Percentiles rank a stretch among this genome's conserved stretches.
Evolutionary conservation across 176 grass and related monocot genomes (phyloP).

Genomic region (Olyra latifolia): DNA sequence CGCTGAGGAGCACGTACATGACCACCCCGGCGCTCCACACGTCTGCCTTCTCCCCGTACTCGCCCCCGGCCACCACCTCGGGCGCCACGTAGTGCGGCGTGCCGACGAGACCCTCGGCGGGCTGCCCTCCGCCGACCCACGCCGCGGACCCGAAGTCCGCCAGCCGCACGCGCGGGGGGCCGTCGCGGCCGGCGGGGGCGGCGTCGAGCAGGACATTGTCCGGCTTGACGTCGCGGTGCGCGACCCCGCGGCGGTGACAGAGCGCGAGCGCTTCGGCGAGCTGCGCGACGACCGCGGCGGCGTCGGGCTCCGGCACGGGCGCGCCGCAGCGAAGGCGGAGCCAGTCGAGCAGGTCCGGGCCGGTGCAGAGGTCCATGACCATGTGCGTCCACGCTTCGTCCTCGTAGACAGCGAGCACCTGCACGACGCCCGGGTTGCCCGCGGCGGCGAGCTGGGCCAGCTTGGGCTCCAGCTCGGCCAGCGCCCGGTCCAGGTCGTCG

Average conservation of each 20-base stretch:
- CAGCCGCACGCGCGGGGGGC: conserved; percentile 35
- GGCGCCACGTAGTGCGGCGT: conserved; percentile 92
- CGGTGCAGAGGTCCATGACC: conserved; percentile 80
- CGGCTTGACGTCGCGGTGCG: conserved; percentile 90
- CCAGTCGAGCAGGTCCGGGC: conserved; percentile 70
- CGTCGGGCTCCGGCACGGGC: conserved; percentile 60
- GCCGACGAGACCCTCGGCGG: conserved; percentile 62
- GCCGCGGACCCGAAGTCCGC: conserved; percentile 85
- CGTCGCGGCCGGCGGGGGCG: not conserved
- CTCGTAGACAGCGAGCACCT: conserved; percentile 61
- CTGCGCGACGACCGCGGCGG: conserved; percentile 45
- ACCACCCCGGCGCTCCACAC: conserved; percentile 89
- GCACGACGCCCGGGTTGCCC: conserved; percentile 63
- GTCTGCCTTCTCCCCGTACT: conserved; percentile 86
- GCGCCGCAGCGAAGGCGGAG: conserved; percentile 45
- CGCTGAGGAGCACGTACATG: conserved; percentile 70
- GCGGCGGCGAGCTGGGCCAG: conserved; percentile 46
- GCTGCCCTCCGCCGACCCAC: conserved; percentile 37
- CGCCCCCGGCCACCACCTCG: conserved; percentile 64
- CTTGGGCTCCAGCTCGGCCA: conserved; percentile 68
- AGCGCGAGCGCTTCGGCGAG: conserved; percentile 60
- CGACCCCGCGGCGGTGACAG: conserved; percentile 70
- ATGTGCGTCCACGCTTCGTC: conserved; percentile 60
- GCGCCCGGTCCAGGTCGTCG: conserved; percentile 69
- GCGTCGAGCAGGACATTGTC: conserved; percentile 82